Conservation (phyloP, 306 rosid genomes). For the Astragalus membranaceus region DNA sequence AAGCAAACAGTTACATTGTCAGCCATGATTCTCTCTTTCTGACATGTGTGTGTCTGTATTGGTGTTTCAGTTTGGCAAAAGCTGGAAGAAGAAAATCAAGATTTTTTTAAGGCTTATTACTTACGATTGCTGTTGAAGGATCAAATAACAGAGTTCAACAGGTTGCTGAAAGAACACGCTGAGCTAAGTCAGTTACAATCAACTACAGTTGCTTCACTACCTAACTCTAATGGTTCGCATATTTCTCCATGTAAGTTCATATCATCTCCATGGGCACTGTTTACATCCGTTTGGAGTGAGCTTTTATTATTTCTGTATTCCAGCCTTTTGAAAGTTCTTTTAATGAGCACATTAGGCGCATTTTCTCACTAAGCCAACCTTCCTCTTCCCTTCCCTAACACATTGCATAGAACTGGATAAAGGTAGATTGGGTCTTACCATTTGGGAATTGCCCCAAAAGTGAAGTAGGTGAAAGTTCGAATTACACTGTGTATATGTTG, state of each 20-base stretch:
- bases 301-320: not conserved
- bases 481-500: not conserved
- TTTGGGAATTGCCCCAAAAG: not conserved
- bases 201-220: conserved; percentile 41
- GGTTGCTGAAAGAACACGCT: conserved; percentile 63
- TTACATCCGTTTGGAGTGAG: not conserved
- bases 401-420: not conserved
- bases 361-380: not conserved
- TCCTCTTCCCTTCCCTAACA: not conserved
- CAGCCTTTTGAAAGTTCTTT: not conserved
- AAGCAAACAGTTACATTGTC: not conserved
- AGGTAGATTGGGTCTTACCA: not conserved
- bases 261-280: not conserved
- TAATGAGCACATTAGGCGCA: not conserved
- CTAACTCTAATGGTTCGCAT: conserved; percentile 62
- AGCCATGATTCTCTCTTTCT: not conserved
- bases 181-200: conserved; percentile 47
- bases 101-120: conserved; percentile 62
- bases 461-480: not conserved
- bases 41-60: not conserved
- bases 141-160: conserved; percentile 63
- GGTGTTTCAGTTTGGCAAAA: conserved; percentile 67
- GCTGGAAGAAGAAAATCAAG: conserved; percentile 77
- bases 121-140: conserved; percentile 52
- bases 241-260: conserved; percentile 43